Percentiles rank a stretch among this genome's conserved stretches.
Conservation (phyloP, 805 yeast genomes). For the Wickerhamiella kurtzmanii region DNA sequence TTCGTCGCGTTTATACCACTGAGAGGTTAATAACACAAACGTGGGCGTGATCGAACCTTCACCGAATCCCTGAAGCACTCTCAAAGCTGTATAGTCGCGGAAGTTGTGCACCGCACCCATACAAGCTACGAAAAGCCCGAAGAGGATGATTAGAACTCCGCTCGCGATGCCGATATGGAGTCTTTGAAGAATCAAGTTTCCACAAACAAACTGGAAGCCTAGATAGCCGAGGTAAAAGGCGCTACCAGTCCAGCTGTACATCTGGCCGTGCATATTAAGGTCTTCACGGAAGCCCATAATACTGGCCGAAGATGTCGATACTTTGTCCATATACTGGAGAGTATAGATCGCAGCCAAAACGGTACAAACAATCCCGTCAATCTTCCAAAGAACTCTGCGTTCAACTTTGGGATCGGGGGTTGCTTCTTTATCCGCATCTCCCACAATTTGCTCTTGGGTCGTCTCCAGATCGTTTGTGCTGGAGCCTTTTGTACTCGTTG, state of each 20-base stretch:
- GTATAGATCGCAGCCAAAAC: not conserved
- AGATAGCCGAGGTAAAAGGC: conserved; percentile 55
- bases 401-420: not conserved
- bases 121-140: conserved; percentile 37
- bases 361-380: not conserved
- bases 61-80: conserved; percentile 37
- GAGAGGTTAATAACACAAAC: conserved; percentile 41
- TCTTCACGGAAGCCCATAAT: conserved; percentile 38
- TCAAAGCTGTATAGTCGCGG: conserved; percentile 33
- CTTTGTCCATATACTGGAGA: conserved; percentile 46
- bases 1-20: conserved; percentile 38
- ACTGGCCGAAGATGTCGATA: conserved; percentile 38
- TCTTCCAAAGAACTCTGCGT: not conserved
- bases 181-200: conserved; percentile 34
- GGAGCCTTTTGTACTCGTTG: not conserved
- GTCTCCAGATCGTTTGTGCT: not conserved
- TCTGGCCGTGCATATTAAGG: conserved; percentile 32
- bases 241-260: conserved; percentile 40
- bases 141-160: conserved; percentile 29
- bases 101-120: conserved; percentile 34
- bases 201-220: conserved; percentile 30
- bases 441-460: not conserved
- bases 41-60: conserved; percentile 46
- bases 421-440: not conserved
- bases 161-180: conserved; percentile 44